Base-by-base conservation (phyloP, 2,329 filamentous ascomycete species). In the Simplicillium sp. region DNA sequence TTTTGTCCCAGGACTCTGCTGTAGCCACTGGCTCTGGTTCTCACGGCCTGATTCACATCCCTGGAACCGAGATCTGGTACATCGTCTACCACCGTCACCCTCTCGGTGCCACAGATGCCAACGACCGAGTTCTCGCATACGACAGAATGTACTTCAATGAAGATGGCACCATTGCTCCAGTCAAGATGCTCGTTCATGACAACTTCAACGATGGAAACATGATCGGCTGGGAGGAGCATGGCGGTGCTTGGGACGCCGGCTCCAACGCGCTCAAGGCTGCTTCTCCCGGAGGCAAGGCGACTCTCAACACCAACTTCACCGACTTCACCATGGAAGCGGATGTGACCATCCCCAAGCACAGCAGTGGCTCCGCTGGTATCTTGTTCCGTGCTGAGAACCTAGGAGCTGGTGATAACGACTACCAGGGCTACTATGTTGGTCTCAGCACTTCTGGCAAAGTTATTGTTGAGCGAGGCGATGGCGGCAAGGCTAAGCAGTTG, bases 111-210 rank as follows among this genome's bases (percentile, higher is more conserved):
- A 61, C 57, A 1, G 60, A 62, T 40, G 61, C 60, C 29, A 67
- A 72, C 44, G 64, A 71, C 49, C 65, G 68, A 3, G 60, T 65
- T 13, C 52, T 66, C 3, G 66, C 66, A 29, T 70, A 71, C 39
- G 68, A 72, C 48, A 60, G 66, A 13, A 66, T 73, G 58, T 57
- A 63, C 45, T 71, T 72, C 45, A 59, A 66, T 43, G 55, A 57
- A 1, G 53, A 65, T 28, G 66, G 63, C 14, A 64, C 59, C 31
- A 70, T 71, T 33, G 48, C 56, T 35, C 59, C 59, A 1, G 55
- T 73, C 4, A 54, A 50, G 33, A 71, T 73, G 65, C 53, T 65
- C 11, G 64, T 67, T 9, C 58, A 60, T 43, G 63, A 68, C 45
- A 57, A 67, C 46, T 67, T 67, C 34, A 50, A 57, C 5, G 60